Percentiles rank a stretch among this genome's conserved stretches.
These are phyloP conservation scores for Saccharomyces pastorianus DNA, from an alignment of 1,139 yeast species.

Conservation along the genomic window DNA sequence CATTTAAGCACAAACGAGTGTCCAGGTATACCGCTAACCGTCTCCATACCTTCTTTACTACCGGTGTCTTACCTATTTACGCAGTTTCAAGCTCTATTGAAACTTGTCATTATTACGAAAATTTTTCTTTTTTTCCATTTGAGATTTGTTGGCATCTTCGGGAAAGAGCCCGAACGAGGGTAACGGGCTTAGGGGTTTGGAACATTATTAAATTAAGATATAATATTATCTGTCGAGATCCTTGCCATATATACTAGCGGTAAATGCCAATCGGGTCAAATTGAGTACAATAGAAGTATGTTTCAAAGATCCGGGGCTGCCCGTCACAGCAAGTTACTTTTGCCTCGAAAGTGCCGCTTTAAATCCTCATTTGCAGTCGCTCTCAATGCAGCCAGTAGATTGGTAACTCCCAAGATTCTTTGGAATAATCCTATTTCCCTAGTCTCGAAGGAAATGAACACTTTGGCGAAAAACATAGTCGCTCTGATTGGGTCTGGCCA, in stretches of 20 bases:
- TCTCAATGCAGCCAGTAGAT: conserved; percentile 65
- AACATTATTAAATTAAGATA: not conserved
- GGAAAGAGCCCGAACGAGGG: not conserved
- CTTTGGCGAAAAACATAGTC: conserved; percentile 80
- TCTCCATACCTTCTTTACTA: conserved; percentile 8
- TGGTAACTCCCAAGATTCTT: conserved; percentile 63
- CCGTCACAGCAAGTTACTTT: not conserved
- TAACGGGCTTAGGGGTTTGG: not conserved
- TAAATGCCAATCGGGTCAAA: not conserved
- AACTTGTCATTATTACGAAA: not conserved
- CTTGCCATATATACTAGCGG: not conserved
- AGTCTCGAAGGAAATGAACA: conserved; percentile 93
- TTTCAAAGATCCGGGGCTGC: not conserved
- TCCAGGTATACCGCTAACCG: conserved; percentile 32
- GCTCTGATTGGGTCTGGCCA: conserved; percentile 84
- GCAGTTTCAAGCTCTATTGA: not conserved
- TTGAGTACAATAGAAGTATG: not conserved
- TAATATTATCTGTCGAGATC: not conserved
- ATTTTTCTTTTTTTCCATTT: not conserved
- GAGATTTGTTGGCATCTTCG: not conserved
- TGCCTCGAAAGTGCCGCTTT: conserved; percentile 6
- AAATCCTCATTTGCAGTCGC: conserved; percentile 51
- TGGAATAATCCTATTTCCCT: conserved; percentile 76
- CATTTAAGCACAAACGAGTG: conserved; percentile 43
- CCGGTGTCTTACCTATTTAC: not conserved